phyloP scores from a whole-genome alignment of 495 filamentous ascomycete genomes.

The Aspergillus panamensis region DNA sequence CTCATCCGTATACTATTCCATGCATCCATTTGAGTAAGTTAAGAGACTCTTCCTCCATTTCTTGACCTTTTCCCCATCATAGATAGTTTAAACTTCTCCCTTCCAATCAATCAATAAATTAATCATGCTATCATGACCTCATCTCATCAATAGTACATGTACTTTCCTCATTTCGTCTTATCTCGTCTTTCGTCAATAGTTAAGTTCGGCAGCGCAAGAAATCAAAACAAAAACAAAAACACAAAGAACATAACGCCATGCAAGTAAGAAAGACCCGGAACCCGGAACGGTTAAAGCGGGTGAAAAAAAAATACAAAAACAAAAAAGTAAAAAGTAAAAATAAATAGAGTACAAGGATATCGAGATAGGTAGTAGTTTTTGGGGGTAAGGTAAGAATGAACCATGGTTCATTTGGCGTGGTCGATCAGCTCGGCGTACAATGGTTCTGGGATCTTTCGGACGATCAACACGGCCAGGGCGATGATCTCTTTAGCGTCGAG shows the following conservation, averaged over 20 bases:
- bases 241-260: constrained; percentile 6
- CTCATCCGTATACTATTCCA: neutral
- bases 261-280: neutral
- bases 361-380: neutral
- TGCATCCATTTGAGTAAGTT: neutral
- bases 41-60: neutral
- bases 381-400: neutral
- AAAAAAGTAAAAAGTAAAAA: neutral
- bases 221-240: constrained; percentile 6
- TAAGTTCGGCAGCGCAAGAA: neutral
- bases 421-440: constrained; percentile 83
- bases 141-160: constrained; percentile 13
- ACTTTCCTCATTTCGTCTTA: constrained; percentile 1
- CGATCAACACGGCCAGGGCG: constrained; percentile 69
- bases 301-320: neutral
- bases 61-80: neutral
- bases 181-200: neutral
- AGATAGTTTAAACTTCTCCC: no score
- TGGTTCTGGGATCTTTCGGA: constrained; percentile 81
- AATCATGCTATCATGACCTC: constrained; percentile 7
- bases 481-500: constrained; percentile 80
- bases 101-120: constrained; percentile 2
- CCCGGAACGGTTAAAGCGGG: neutral
- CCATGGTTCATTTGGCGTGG: constrained; percentile 67
- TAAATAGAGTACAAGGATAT: constrained; percentile 7